Conservation (phyloP, 768 basidiomycete genomes). For the Floccularia luteovirens region DNA sequence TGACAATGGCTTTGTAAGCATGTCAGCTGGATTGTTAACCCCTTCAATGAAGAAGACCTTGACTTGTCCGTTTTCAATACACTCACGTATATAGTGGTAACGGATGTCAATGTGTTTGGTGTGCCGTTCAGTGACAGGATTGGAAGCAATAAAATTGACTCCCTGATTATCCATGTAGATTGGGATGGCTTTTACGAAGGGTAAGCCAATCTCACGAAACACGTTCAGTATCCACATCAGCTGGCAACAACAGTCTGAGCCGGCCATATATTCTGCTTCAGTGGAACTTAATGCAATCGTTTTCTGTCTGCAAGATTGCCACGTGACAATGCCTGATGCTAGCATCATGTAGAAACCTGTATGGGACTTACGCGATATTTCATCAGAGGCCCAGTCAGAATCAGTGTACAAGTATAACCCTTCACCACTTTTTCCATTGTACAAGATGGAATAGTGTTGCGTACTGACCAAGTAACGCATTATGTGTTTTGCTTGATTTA, state of each 20-base stretch:
- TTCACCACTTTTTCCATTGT: conserved; percentile 1
- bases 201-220: conserved; percentile 13
- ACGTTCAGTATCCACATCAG: conserved; percentile 18
- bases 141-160: conserved; percentile 13
- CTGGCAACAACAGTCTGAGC: conserved; percentile 14
- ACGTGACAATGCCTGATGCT: conserved; percentile 21
- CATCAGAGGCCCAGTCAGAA: conserved; percentile 13
- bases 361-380: conserved; percentile 17
- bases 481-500: conserved; percentile 11
- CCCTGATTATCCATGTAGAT: conserved; percentile 18
- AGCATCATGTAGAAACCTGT: conserved; percentile 22
- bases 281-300: conserved; percentile 24
- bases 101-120: conserved; percentile 21
- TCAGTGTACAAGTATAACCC: conserved; percentile 6
- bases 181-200: conserved; percentile 1
- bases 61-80: conserved; percentile 8
- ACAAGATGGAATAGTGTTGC: conserved; percentile 5
- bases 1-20: conserved; percentile 28
- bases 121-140: conserved; percentile 12
- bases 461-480: conserved; percentile 14
- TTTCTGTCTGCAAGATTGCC: conserved; percentile 23
- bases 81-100: conserved; percentile 14
- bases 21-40: conserved; percentile 23
- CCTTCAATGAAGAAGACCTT: conserved; percentile 15
- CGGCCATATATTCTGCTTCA: conserved; percentile 29